Evolutionary conservation across 768 basidiomycete genomes (phyloP).

Genomic region (Pleurotus tuber-regium): DNA sequence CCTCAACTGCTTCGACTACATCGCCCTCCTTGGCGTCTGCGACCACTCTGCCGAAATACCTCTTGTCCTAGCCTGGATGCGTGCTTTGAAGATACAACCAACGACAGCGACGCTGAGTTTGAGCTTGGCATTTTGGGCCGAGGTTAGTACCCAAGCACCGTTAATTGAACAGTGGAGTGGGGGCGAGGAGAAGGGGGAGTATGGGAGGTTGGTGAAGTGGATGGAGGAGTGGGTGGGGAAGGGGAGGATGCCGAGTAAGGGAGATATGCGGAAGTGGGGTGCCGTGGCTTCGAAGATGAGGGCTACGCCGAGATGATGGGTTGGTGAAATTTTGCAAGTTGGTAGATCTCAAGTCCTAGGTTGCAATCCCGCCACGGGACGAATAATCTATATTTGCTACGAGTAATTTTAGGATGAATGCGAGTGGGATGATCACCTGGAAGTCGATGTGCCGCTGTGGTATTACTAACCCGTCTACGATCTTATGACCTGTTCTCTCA

Average conservation of each 20-base stretch:
- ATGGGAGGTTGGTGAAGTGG: slow-evolving; percentile 48
- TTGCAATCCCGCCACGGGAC: no score
- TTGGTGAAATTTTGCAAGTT: no score
- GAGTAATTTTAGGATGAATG: no score
- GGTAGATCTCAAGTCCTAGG: no score
- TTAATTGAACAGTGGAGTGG: slow-evolving; percentile 47
- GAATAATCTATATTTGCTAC: no score
- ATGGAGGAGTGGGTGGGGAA: slow-evolving; percentile 57
- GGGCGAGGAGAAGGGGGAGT: slow-evolving; percentile 36
- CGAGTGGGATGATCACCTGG: no score
- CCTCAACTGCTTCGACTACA: slow-evolving; percentile 52
- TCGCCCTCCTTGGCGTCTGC: slow-evolving; percentile 57
- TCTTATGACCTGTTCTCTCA: no score
- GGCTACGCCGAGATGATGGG: slow-evolving; percentile 10
- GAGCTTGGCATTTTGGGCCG: slow-evolving; percentile 68
- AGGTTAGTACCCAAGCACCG: slow-evolving; percentile 62
- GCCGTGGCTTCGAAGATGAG: slow-evolving; percentile 29
- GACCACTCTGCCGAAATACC: slow-evolving; percentile 59
- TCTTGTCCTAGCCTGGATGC: slow-evolving; percentile 73
- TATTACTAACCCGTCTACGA: no score
- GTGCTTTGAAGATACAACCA: slow-evolving; percentile 50
- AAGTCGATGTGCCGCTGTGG: no score
- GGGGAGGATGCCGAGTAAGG: slow-evolving; percentile 39
- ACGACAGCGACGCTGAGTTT: slow-evolving; percentile 53
- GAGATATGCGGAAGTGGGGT: slow-evolving; percentile 32